Evolutionary conservation across 1,284 basidiomycete genomes (phyloP).

Genomic region (Cryptococcus sp.): DNA sequence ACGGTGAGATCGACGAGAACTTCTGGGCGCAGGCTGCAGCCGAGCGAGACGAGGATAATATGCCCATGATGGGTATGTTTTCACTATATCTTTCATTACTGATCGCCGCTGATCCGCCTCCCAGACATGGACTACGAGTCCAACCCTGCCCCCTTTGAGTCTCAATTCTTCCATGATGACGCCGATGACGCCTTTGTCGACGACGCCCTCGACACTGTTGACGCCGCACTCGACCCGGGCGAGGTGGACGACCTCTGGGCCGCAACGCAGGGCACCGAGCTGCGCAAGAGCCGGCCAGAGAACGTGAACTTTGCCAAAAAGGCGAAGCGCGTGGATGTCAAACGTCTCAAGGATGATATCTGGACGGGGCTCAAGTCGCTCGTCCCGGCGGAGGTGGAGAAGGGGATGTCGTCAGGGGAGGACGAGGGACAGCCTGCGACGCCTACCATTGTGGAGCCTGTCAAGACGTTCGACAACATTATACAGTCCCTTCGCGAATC

Average conservation of each 20-base stretch:
- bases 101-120: neutral
- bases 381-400: slow-evolving; percentile 47
- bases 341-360: slow-evolving; percentile 95
- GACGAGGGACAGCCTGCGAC: slow-evolving; percentile 13
- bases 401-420: neutral
- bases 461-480: slow-evolving; percentile 76
- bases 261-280: slow-evolving; percentile 68
- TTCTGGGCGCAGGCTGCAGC: slow-evolving; percentile 94
- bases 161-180: slow-evolving; percentile 97
- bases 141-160: slow-evolving; percentile 74
- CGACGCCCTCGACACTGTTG: slow-evolving; percentile 38
- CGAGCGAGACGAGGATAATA: slow-evolving; percentile 62
- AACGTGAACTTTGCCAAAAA: slow-evolving; percentile 92
- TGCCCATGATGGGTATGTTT: slow-evolving; percentile 57
- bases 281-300: slow-evolving; percentile 77
- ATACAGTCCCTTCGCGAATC: slow-evolving; percentile 73
- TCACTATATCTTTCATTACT: neutral
- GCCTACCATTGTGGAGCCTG: slow-evolving; percentile 56
- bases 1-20: slow-evolving; percentile 85
- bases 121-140: slow-evolving; percentile 45
- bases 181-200: slow-evolving; percentile 67
- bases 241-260: slow-evolving; percentile 80
- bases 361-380: slow-evolving; percentile 85
- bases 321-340: slow-evolving; percentile 94
- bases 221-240: slow-evolving; percentile 51